Percentiles rank a stretch among this genome's conserved stretches.
These are phyloP conservation scores for Ustilago sp. DNA, from an alignment of 1,284 basidiomycete species.

Conservation along the genomic window DNA sequence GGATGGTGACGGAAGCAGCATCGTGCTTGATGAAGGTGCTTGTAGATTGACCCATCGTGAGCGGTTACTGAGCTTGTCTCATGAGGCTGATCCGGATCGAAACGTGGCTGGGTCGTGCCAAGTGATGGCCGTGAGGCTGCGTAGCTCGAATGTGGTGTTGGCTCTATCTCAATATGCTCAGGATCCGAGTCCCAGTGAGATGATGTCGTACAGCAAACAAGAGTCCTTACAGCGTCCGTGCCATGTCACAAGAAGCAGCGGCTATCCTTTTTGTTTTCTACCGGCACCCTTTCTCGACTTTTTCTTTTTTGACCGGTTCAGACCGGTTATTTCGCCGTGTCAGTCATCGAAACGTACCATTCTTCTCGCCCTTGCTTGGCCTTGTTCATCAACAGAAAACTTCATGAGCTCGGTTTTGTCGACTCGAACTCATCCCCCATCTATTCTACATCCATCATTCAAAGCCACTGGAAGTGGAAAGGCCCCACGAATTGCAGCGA, in stretches of 20 bases:
- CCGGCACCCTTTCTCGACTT: constrained; percentile 2
- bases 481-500: too few species aligned
- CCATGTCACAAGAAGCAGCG: constrained; percentile 30
- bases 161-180: not conserved
- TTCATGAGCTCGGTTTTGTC: too few species aligned
- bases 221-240: constrained; percentile 16
- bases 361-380: not conserved
- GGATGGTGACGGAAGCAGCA: constrained; percentile 28
- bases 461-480: too few species aligned
- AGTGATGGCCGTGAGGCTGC: too few species aligned
- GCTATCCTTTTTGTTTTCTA: constrained; percentile 21
- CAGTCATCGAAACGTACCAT: not conserved
- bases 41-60: constrained; percentile 34
- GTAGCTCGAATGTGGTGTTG: too few species aligned
- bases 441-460: too few species aligned
- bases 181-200: not conserved
- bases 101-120: not conserved
- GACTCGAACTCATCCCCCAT: too few species aligned
- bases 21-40: constrained; percentile 28
- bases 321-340: constrained; percentile 27
- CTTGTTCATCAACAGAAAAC: not conserved
- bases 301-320: constrained; percentile 19
- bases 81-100: not conserved
- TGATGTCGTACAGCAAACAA: not conserved
- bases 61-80: not conserved